Base-by-base conservation (phyloP, 2,329 filamentous ascomycete genomes). In the Sclerotinia subarctica region DNA sequence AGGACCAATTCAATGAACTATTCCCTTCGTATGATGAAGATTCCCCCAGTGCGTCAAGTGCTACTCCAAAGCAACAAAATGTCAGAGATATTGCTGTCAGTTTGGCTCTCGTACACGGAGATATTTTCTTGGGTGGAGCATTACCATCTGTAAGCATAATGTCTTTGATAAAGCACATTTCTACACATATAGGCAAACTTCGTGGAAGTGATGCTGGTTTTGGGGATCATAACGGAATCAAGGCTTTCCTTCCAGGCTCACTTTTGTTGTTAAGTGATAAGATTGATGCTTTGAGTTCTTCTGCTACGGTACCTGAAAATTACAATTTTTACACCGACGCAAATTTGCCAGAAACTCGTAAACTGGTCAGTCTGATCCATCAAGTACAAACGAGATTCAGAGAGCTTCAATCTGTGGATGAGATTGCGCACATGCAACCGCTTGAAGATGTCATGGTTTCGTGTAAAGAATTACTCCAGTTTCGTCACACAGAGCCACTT, bases 281-380 rank as follows among this genome's bases (percentile, higher is more conserved):
- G 73, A 78, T 87, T 42, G 77, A 83, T 49, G 80, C 81, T 49
- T 83, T 85, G 63, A 78, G 77, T 29, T 76, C 77, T 3, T 73
- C 71, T 1, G 72, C 78, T 7, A 79, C 80, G 5, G 75, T 80
- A 3, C 73, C 79, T 0, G 79, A 78, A 44, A 78, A 81, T 32
- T 96, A 94, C 81, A 97, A 97, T 79, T 97, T 99, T 78, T 99
- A 99, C 78, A 89, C 86, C 0, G 90, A 96, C 74, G 78, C 89
- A 3, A 96, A 98, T 74, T 80, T 94, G 17, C 78, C 81, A 1
- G 92, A 98, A 79, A 88, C 88, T 13, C 88, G 90, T 69, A 90
- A 88, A 70, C 83, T 97, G 5, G 87, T 95, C 35, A 80, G 78
- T 0, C 80, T 97, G 11, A 82, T 93, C 15, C 84, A 88, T 73